phyloP scores from a whole-genome alignment of 495 filamentous ascomycete genomes.

The Talaromyces thailandensis region DNA sequence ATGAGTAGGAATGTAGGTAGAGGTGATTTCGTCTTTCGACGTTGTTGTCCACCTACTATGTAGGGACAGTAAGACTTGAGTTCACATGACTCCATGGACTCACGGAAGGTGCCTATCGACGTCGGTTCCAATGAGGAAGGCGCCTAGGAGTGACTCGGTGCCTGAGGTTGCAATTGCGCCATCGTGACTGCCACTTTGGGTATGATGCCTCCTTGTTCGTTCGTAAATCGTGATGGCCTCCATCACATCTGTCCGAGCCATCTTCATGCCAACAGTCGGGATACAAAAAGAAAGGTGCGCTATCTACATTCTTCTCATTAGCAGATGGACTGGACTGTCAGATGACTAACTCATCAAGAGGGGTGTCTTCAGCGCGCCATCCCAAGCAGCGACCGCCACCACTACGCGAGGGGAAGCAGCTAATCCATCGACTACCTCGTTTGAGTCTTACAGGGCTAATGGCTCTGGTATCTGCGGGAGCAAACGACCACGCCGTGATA shows the following conservation, averaged over 20 bases:
- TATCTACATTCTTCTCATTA: no score
- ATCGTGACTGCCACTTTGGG: background rate
- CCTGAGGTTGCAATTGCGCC: background rate
- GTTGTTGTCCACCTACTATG: no score
- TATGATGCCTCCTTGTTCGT: background rate
- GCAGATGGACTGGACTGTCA: no score
- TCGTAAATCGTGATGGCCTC: background rate
- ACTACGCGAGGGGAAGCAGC: background rate
- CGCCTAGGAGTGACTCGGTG: background rate
- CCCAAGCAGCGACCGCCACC: background rate
- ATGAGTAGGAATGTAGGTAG: background rate
- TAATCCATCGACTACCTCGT: no score
- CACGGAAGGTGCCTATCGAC: background rate
- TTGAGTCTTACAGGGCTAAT: background rate
- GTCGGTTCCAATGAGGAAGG: background rate
- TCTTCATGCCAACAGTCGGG: background rate
- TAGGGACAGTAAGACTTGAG: no score
- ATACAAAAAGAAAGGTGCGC: no score
- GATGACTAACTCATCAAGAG: no score
- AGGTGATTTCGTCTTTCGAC: background rate
- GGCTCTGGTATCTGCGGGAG: background rate
- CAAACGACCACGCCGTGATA: background rate
- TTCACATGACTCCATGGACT: background rate
- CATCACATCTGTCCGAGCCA: background rate
- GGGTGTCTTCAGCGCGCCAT: no score